phyloP scores from a whole-genome alignment of 768 basidiomycete genomes.

The Pulveroboletus sp. region DNA sequence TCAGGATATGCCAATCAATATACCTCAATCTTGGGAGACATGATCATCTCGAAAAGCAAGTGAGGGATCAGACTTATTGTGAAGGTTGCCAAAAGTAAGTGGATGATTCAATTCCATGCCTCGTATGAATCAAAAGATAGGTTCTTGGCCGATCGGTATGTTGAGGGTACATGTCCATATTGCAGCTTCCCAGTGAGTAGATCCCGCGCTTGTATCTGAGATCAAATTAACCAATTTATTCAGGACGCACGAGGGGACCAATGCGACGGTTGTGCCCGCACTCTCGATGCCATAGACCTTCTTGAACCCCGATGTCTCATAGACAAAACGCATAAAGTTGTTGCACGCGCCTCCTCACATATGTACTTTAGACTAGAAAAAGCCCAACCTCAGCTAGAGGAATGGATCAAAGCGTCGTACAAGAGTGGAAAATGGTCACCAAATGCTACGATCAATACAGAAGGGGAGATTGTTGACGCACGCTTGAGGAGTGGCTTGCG shows the following conservation, averaged over 20 bases:
- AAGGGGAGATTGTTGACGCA: slow-evolving; percentile 86
- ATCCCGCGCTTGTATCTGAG: not conserved
- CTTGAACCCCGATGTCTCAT: slow-evolving; percentile 93
- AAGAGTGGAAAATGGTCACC: slow-evolving; percentile 87
- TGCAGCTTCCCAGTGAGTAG: slow-evolving; percentile 73
- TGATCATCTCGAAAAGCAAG: slow-evolving; percentile 71
- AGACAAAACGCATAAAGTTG: slow-evolving; percentile 72
- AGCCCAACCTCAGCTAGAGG: slow-evolving; percentile 77
- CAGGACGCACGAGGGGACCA: slow-evolving; percentile 98
- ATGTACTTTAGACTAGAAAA: slow-evolving; percentile 87
- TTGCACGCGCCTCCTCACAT: slow-evolving; percentile 75
- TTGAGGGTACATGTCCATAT: slow-evolving; percentile 96
- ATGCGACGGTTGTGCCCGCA: slow-evolving; percentile 90
- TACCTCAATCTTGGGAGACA: slow-evolving; percentile 82
- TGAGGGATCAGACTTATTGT: slow-evolving; percentile 92
- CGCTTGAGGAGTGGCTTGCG: slow-evolving; percentile 80
- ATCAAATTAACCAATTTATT: not conserved
- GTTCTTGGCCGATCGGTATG: slow-evolving; percentile 95
- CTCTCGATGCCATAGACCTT: slow-evolving; percentile 89
- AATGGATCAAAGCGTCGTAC: slow-evolving; percentile 81
- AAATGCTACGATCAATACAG: slow-evolving; percentile 84
- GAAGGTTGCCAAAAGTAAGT: slow-evolving; percentile 81
- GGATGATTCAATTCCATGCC: not conserved
- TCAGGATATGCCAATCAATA: slow-evolving; percentile 85
- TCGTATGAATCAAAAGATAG: slow-evolving; percentile 35